Base-by-base conservation (phyloP, 2,329 filamentous ascomycete genomes). In the Aspergillus tubingensis region DNA sequence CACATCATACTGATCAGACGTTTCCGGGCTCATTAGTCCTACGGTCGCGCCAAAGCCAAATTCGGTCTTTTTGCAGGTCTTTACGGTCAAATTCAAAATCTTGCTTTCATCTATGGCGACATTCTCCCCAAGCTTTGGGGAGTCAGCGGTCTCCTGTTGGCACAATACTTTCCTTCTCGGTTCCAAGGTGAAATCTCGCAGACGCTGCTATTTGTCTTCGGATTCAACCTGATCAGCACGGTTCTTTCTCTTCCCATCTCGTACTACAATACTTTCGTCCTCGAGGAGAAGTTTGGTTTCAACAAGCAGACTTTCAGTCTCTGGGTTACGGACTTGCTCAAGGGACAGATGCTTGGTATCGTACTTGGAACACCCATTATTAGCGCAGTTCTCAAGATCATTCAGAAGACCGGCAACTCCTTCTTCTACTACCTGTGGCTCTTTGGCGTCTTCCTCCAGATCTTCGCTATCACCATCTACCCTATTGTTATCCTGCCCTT, bases 361-460 rank as follows among this genome's bases (percentile, higher is more conserved):
- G 87, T 86, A 51, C 85, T 99, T 61, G 90, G 91, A 62, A 88
- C 92, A 54, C 95, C 96, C 0, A 89, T 99, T 68, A 90, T 97
- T 64, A 91, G 91, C 67, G 95, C 89, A 44, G 96, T 99, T 82
- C 85, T 98, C 72, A 87, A 91, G 76, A 99, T 99, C 74, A 90
- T 99, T 71, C 89, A 96, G 79, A 91, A 90, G 80, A 97, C 96
- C 11, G 95, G 95, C 66, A 91, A 90, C 74, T 86, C 89, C 74
- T 99, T 99, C 84, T 97, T 98, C 84, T 96, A 96, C 81, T 99
- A 97, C 76, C 87, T 99, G 59, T 99, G 94, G 93, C 80, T 95
- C 61, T 98, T 99, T 72, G 89, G 91, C 68, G 88, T 96, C 62
- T 88, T 86, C 60, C 86, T 99, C 43, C 95, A 98, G 80, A 84